phyloP scores from a whole-genome alignment of 805 yeast genomes.

The Cyberlindnera misumaiensis region DNA sequence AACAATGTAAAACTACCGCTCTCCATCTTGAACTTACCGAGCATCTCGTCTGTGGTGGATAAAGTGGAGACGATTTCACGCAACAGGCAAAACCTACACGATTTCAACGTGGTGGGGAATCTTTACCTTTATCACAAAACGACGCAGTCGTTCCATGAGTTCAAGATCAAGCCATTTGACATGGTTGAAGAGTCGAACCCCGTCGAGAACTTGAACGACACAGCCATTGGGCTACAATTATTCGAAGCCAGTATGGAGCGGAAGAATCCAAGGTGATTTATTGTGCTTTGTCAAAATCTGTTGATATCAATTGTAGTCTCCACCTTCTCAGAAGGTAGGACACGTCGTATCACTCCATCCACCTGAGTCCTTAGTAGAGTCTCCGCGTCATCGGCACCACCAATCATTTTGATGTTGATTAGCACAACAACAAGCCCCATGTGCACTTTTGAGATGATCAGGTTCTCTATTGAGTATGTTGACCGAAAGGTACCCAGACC shows the following conservation, averaged over 20 bases:
- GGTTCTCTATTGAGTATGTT: slow-evolving; percentile 37
- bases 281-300: slow-evolving; percentile 15
- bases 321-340: slow-evolving; percentile 21
- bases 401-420: slow-evolving; percentile 48
- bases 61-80: not conserved
- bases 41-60: slow-evolving; percentile 12
- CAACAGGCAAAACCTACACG: slow-evolving; percentile 17
- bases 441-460: slow-evolving; percentile 57
- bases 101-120: slow-evolving; percentile 13
- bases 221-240: slow-evolving; percentile 44
- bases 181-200: slow-evolving; percentile 52
- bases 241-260: slow-evolving; percentile 47
- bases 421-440: slow-evolving; percentile 54
- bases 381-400: slow-evolving; percentile 72
- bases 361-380: slow-evolving; percentile 45
- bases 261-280: slow-evolving; percentile 32
- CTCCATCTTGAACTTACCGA: slow-evolving; percentile 19
- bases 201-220: slow-evolving; percentile 40
- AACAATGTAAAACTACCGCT: slow-evolving; percentile 21
- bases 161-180: slow-evolving; percentile 45
- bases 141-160: slow-evolving; percentile 27
- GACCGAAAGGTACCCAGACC: slow-evolving; percentile 46
- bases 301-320: slow-evolving; percentile 40
- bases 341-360: slow-evolving; percentile 30
- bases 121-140: slow-evolving; percentile 24